Evolutionary conservation across 345 rosid species (phyloP).

Genomic region (Hypericum perforatum): DNA sequence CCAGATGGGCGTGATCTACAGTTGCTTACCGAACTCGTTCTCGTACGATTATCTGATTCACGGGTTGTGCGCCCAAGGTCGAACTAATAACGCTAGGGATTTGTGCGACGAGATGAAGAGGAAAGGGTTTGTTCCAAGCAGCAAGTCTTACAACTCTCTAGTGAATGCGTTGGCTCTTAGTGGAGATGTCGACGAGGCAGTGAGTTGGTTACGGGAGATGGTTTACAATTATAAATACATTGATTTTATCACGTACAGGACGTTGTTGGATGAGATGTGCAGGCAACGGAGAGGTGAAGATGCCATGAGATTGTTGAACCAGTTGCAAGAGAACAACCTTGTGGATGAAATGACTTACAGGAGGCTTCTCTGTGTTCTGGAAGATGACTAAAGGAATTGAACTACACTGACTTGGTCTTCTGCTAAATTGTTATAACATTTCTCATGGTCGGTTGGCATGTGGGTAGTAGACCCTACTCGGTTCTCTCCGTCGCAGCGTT

Average conservation of each 20-base stretch:
- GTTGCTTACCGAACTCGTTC: conserved; percentile 59
- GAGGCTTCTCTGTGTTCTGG: too few species aligned
- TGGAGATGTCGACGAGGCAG: conserved; percentile 57
- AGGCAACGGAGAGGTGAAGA: conserved; percentile 27
- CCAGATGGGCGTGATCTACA: conserved; percentile 68
- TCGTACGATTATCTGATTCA: conserved; percentile 77
- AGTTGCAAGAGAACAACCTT: too few species aligned
- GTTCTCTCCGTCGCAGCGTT: too few species aligned
- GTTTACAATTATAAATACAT: conserved; percentile 39
- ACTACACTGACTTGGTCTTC: too few species aligned
- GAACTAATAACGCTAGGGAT: conserved; percentile 69
- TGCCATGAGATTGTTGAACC: too few species aligned
- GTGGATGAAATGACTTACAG: too few species aligned
- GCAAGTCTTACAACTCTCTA: conserved; percentile 68
- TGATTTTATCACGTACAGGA: conserved; percentile 61
- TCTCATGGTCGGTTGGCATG: too few species aligned
- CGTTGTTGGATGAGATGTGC: conserved; percentile 68
- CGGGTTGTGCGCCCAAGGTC: conserved; percentile 76
- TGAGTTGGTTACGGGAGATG: conserved; percentile 66
- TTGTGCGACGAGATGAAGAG: conserved; percentile 62
- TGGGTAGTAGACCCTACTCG: too few species aligned
- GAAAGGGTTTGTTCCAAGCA: conserved; percentile 63
- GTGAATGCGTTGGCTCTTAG: conserved; percentile 68
- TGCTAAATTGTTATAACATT: too few species aligned
- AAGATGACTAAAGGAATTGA: too few species aligned